These are phyloP conservation scores for Hypoxylon sp. DNA, from an alignment of 2,329 filamentous ascomycete species.

Conservation along the genomic window DNA sequence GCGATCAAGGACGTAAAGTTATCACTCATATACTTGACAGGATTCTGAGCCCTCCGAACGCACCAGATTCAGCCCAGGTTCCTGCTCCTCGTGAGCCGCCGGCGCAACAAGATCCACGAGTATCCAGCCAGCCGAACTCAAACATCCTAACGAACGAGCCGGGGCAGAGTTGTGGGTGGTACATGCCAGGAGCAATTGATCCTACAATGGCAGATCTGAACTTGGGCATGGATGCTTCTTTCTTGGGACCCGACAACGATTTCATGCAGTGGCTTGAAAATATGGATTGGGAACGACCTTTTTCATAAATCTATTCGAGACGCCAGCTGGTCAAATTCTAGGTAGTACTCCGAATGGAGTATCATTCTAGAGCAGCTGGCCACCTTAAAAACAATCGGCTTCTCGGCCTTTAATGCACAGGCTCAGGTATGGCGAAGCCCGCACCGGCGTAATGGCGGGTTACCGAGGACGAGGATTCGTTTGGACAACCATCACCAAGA, in stretches of 20 bases:
- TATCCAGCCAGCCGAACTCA: constrained; percentile 37
- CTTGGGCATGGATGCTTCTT: constrained; percentile 50
- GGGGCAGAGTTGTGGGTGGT: constrained; percentile 40
- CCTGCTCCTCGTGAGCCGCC: constrained; percentile 28
- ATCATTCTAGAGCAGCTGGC: neutral
- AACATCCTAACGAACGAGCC: constrained; percentile 35
- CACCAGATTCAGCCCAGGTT: constrained; percentile 31
- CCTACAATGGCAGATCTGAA: constrained; percentile 49
- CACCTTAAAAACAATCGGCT: neutral
- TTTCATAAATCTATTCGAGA: constrained; percentile 15
- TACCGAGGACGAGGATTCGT: constrained; percentile 8
- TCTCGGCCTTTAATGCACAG: neutral
- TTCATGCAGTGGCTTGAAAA: constrained; percentile 57
- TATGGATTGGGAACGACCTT: constrained; percentile 53
- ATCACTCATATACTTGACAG: constrained; percentile 56
- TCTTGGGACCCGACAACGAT: constrained; percentile 54
- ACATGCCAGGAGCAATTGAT: constrained; percentile 45
- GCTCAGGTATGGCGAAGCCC: neutral
- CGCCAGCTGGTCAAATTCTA: neutral
- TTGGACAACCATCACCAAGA: neutral
- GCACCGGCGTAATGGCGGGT: neutral
- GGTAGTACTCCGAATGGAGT: neutral
- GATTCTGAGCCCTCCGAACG: constrained; percentile 52
- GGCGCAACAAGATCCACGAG: constrained; percentile 33
- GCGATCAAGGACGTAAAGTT: constrained; percentile 55